Conservation (phyloP, 345 rosid species). For the Draba incana region DNA sequence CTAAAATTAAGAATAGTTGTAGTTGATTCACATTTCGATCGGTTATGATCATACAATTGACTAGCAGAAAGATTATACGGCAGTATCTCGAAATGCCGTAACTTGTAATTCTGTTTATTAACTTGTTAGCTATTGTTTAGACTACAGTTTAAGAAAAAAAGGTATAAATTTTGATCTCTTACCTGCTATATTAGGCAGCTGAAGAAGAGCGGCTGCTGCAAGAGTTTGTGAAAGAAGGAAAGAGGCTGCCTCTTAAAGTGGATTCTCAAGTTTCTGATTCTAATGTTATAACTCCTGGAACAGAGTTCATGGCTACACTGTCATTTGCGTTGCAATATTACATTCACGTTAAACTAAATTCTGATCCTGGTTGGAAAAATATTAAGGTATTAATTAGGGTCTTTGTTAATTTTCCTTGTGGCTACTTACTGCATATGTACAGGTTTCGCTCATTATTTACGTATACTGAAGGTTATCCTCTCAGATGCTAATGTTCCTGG, state of each 20-base stretch:
- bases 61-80: not conserved
- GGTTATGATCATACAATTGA: not conserved
- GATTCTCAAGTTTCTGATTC: conserved; percentile 75
- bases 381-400: conserved; percentile 59
- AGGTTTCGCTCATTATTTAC: conserved; percentile 33
- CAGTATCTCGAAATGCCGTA: not conserved
- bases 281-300: conserved; percentile 96
- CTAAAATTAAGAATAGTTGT: not conserved
- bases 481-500: conserved; percentile 99
- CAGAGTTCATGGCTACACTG: conserved; percentile 83
- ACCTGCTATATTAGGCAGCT: conserved; percentile 58
- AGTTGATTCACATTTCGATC: not conserved
- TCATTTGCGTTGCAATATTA: conserved; percentile 88
- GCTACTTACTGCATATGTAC: conserved; percentile 9
- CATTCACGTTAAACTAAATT: conserved; percentile 74
- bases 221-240: conserved; percentile 89
- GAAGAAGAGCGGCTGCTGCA: conserved; percentile 78
- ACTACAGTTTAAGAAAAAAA: not conserved
- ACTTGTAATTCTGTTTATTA: not conserved
- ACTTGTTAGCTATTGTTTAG: not conserved
- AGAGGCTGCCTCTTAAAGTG: conserved; percentile 74
- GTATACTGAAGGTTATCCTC: conserved; percentile 77
- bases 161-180: not conserved
- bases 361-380: conserved; percentile 96
- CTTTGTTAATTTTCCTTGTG: conserved; percentile 3